Conservation (phyloP, 208 protist genomes). For the Leishmania martiniquensis region DNA sequence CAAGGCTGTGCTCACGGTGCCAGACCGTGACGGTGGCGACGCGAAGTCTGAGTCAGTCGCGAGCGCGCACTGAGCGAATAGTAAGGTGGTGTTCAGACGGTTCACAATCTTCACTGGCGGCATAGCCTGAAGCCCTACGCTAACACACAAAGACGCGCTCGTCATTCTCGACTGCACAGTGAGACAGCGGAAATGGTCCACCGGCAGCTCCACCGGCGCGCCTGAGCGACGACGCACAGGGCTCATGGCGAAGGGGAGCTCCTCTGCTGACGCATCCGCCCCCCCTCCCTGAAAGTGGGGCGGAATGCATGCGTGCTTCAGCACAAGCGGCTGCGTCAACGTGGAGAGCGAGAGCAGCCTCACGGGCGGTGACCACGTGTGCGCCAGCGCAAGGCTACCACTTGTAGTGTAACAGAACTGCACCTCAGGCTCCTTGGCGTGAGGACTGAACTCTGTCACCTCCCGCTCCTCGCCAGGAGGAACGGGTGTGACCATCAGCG, state of each 20-base stretch:
- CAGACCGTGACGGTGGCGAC: not conserved
- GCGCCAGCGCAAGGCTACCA: slow-evolving; percentile 1
- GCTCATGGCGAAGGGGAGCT: not conserved
- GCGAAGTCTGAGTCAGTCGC: not conserved
- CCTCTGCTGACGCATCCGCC: not conserved
- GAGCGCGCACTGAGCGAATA: slow-evolving; percentile 13
- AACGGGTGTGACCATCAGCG: slow-evolving; percentile 16
- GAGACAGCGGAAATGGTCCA: slow-evolving; percentile 17
- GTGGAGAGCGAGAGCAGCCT: slow-evolving; percentile 43
- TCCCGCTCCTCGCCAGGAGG: slow-evolving; percentile 15
- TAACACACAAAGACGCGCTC: slow-evolving; percentile 8
- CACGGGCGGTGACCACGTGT: slow-evolving; percentile 49
- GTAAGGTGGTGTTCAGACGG: slow-evolving; percentile 21
- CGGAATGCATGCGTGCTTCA: slow-evolving; percentile 36
- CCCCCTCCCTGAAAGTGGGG: too few species aligned
- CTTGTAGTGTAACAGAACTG: slow-evolving; percentile 28
- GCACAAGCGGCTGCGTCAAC: slow-evolving; percentile 33
- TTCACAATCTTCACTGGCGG: slow-evolving; percentile 30
- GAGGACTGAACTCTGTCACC: slow-evolving; percentile 12
- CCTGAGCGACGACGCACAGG: not conserved
- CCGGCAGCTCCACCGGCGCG: not conserved
- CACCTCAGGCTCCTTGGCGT: slow-evolving; percentile 31
- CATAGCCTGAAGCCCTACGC: slow-evolving; percentile 5
- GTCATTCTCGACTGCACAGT: slow-evolving; percentile 21
- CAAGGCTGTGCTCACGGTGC: slow-evolving; percentile 12